phyloP scores from a whole-genome alignment of 352 stramenopile genomes.

The Phytophthora syringae region DNA sequence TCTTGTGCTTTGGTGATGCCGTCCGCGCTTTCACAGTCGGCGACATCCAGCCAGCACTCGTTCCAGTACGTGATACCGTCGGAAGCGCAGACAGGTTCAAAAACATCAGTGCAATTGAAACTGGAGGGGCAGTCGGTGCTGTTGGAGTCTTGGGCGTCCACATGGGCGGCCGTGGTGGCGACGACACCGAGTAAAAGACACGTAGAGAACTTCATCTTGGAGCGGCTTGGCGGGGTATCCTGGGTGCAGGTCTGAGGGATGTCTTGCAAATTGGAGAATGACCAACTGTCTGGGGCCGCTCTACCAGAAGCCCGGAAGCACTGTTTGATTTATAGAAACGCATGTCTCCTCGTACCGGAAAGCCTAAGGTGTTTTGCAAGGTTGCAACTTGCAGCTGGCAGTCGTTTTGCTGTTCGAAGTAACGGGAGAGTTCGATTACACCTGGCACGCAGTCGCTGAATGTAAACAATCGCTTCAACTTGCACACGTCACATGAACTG shows the following conservation, averaged over 20 bases:
- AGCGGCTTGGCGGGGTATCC: neutral
- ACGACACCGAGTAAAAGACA: neutral
- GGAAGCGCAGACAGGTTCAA: constrained; percentile 19
- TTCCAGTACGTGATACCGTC: constrained; percentile 24
- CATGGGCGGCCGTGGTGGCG: neutral
- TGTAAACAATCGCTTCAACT: neutral
- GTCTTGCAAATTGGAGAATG: constrained; percentile 11
- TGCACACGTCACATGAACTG: neutral
- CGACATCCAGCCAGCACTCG: constrained; percentile 13
- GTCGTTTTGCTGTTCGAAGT: constrained; percentile 10
- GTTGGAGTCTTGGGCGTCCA: neutral
- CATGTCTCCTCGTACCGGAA: constrained; percentile 5
- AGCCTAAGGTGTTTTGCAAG: too few species aligned
- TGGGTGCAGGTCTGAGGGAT: neutral
- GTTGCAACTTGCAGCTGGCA: neutral
- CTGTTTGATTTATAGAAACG: constrained; percentile 10
- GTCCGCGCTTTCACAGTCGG: constrained; percentile 1
- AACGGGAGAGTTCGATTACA: too few species aligned
- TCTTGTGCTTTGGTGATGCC: constrained; percentile 4
- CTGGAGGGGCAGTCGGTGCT: neutral
- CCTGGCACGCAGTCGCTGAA: too few species aligned
- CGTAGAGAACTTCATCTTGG: constrained; percentile 8
- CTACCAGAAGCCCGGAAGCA: neutral
- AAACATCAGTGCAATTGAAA: neutral
- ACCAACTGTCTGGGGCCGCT: neutral